Conservation (phyloP, 2,329 filamentous ascomycete genomes). For the Nigrospora osmanthi region DNA sequence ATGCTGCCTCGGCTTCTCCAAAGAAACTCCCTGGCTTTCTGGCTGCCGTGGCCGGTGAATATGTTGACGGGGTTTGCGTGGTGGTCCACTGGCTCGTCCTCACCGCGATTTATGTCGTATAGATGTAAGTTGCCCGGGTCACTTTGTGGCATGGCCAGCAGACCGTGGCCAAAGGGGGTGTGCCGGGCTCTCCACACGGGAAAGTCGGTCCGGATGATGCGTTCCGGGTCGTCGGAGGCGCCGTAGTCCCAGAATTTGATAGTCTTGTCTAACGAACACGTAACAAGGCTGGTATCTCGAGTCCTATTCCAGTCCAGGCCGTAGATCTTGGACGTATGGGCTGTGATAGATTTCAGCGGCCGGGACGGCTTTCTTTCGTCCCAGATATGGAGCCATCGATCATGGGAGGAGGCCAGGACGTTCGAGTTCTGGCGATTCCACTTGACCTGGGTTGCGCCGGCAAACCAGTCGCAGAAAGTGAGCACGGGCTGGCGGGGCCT, state of each 20-base stretch:
- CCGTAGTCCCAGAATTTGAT: slow-evolving; percentile 89
- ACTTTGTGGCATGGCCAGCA: slow-evolving; percentile 87
- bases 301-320: slow-evolving; percentile 91
- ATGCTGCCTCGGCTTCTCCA: slow-evolving; percentile 73
- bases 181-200: slow-evolving; percentile 88
- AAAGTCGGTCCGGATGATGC: slow-evolving; percentile 73
- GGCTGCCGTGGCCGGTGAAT: slow-evolving; percentile 53
- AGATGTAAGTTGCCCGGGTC: slow-evolving; percentile 79
- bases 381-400: slow-evolving; percentile 83
- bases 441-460: slow-evolving; percentile 90
- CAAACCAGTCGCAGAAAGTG: slow-evolving; percentile 88
- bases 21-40: slow-evolving; percentile 82
- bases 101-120: slow-evolving; percentile 58
- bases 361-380: slow-evolving; percentile 73
- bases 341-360: slow-evolving; percentile 76
- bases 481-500: slow-evolving; percentile 64
- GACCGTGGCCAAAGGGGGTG: slow-evolving; percentile 79
- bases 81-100: slow-evolving; percentile 34
- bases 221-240: slow-evolving; percentile 58
- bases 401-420: slow-evolving; percentile 84
- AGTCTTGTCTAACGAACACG: slow-evolving; percentile 83
- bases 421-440: slow-evolving; percentile 85
- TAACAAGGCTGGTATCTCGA: slow-evolving; percentile 63
- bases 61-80: slow-evolving; percentile 43
- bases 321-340: slow-evolving; percentile 90